Evolutionary conservation across 2,329 filamentous ascomycete genomes (phyloP).

Genomic region (Calcarisporium arbuscula): DNA sequence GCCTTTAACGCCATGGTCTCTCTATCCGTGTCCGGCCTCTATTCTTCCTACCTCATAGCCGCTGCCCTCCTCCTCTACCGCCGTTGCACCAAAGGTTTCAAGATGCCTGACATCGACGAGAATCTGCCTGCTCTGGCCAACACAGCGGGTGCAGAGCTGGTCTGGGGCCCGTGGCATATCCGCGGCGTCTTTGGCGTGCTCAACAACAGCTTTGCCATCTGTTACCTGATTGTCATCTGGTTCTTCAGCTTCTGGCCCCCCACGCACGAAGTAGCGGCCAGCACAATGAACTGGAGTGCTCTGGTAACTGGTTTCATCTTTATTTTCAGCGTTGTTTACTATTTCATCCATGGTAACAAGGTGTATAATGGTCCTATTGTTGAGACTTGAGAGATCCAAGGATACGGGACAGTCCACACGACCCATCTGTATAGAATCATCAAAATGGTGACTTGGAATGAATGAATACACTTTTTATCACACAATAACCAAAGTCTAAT

Average conservation of each 20-base stretch:
- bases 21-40: conserved; percentile 22
- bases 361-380: conserved; percentile 40
- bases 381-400: conserved; percentile 18
- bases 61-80: conserved; percentile 21
- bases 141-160: conserved; percentile 20
- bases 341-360: conserved; percentile 32
- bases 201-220: conserved; percentile 48
- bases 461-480: no score
- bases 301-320: conserved; percentile 35
- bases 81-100: conserved; percentile 20
- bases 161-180: conserved; percentile 51
- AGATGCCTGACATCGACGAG: conserved; percentile 14
- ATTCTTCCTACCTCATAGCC: conserved; percentile 23
- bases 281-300: conserved; percentile 41
- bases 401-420: no score
- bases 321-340: conserved; percentile 41
- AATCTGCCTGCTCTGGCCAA: conserved; percentile 23
- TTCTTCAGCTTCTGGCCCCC: conserved; percentile 52
- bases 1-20: conserved; percentile 18
- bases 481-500: no score
- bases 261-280: conserved; percentile 13
- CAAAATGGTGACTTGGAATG: no score
- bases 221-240: conserved; percentile 46
- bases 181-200: conserved; percentile 42
- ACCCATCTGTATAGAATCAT: no score